Percentiles rank a stretch among this genome's conserved stretches.
These are phyloP conservation scores for Saccharomycopsis oosterbeekiorum DNA, from an alignment of 805 yeast species.

Conservation along the genomic window DNA sequence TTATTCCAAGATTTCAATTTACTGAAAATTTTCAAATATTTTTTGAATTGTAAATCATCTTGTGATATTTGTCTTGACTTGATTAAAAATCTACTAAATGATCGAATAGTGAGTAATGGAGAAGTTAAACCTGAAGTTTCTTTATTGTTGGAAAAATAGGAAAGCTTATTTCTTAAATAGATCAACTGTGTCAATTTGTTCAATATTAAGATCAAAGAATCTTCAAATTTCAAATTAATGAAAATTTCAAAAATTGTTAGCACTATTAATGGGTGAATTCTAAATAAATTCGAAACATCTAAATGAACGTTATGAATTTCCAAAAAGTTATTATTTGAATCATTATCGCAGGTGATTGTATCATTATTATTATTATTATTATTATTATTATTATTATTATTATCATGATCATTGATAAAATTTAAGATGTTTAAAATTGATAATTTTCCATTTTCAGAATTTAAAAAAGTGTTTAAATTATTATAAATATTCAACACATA, in stretches of 20 bases:
- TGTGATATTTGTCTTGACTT: not conserved
- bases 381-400: not conserved
- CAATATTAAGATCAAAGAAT: not conserved
- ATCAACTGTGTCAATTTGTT: not conserved
- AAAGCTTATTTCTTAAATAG: not conserved
- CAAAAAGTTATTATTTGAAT: not conserved
- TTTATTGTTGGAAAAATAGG: not conserved
- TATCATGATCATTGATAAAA: not conserved
- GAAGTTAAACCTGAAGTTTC: not conserved
- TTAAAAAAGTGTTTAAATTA: not conserved
- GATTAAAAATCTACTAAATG: not conserved
- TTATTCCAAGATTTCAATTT: not conserved
- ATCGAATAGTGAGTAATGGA: not conserved
- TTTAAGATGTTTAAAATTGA: not conserved
- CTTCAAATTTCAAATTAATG: not conserved
- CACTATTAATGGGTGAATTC: not conserved
- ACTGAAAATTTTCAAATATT: not conserved
- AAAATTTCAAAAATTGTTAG: not conserved
- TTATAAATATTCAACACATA: not conserved
- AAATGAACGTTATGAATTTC: not conserved
- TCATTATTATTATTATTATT: too few species aligned
- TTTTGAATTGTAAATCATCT: not conserved
- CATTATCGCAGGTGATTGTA: not conserved
- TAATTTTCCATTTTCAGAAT: not conserved
- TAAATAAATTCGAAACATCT: not conserved